Evolutionary conservation across 1,139 yeast genomes (phyloP).

Genomic region (Geotrichum klebahnii): DNA sequence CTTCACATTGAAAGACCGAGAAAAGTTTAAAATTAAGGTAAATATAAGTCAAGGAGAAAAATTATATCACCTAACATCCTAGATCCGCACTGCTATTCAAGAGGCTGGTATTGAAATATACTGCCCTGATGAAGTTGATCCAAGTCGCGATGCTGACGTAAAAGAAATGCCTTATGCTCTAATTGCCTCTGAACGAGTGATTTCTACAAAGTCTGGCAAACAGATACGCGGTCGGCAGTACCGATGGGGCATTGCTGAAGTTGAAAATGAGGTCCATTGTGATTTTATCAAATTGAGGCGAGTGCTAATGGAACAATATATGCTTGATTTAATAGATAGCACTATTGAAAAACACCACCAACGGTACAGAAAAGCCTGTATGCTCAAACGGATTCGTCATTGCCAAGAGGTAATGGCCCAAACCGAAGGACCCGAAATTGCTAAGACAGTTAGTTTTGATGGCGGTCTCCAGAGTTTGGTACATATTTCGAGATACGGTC

Average conservation of each 20-base stretch:
- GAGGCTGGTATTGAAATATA: conserved; percentile 55
- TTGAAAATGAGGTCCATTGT: conserved; percentile 61
- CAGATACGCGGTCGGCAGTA: conserved; percentile 61
- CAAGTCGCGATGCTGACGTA: conserved; percentile 14
- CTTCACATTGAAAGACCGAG: conserved; percentile 44
- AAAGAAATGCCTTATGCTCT: conserved; percentile 55
- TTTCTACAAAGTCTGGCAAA: conserved; percentile 38
- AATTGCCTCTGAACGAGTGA: conserved; percentile 47
- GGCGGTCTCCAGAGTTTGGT: conserved; percentile 39
- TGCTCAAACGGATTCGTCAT: conserved; percentile 63
- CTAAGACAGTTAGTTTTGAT: conserved; percentile 28
- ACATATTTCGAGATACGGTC: conserved; percentile 43
- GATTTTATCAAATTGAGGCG: conserved; percentile 58
- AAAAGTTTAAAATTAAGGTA: conserved; percentile 42
- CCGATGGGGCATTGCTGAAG: conserved; percentile 71
- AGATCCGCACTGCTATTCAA: conserved; percentile 45
- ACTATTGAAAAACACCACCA: conserved; percentile 83
- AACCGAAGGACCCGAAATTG: conserved; percentile 27
- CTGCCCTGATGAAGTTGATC: conserved; percentile 48
- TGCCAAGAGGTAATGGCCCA: conserved; percentile 48
- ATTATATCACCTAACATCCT: conserved; percentile 8
- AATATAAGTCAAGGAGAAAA: neutral
- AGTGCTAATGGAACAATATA: conserved; percentile 60
- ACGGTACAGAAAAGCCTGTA: conserved; percentile 66
- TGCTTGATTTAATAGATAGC: conserved; percentile 70